These are phyloP conservation scores for Ganoderma resinaceum DNA, from an alignment of 1,284 basidiomycete species.

Conservation along the genomic window DNA sequence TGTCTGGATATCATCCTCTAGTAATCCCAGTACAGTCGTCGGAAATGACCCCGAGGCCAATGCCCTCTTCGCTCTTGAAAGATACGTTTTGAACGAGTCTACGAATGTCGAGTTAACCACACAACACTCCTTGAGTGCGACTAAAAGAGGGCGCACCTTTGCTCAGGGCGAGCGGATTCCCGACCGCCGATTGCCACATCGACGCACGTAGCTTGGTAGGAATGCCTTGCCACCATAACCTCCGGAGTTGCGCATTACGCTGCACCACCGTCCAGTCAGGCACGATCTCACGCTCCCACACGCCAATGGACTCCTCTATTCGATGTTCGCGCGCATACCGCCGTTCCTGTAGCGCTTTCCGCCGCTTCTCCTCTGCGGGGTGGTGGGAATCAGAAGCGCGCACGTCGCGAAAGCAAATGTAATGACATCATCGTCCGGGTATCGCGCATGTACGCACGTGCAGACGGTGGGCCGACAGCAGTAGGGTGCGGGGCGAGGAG, in stretches of 20 bases:
- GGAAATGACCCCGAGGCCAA: slow-evolving; percentile 80
- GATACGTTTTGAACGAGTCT: slow-evolving; percentile 82
- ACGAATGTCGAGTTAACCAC: slow-evolving; percentile 13
- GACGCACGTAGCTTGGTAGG: slow-evolving; percentile 85
- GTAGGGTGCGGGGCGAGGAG: slow-evolving; percentile 2
- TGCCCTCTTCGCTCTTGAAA: slow-evolving; percentile 78
- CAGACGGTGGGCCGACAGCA: neutral
- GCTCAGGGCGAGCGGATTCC: slow-evolving; percentile 87
- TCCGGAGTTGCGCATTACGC: slow-evolving; percentile 68
- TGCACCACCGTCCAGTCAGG: slow-evolving; percentile 85
- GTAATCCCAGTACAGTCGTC: slow-evolving; percentile 65
- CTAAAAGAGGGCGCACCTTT: slow-evolving; percentile 63
- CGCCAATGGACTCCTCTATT: slow-evolving; percentile 71
- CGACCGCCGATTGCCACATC: slow-evolving; percentile 90
- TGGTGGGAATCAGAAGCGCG: neutral
- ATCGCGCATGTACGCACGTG: slow-evolving; percentile 9
- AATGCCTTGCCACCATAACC: slow-evolving; percentile 93
- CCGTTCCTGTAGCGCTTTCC: slow-evolving; percentile 68
- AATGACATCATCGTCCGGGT: neutral
- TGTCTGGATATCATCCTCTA: slow-evolving; percentile 82
- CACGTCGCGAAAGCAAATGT: neutral
- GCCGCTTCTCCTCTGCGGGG: slow-evolving; percentile 68
- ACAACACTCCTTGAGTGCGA: neutral
- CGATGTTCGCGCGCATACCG: slow-evolving; percentile 69
- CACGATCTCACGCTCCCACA: slow-evolving; percentile 84